A percentile compares a stretch with the other conserved stretches of the same genome.
phyloP scores from a whole-genome alignment of 2,329 filamentous ascomycete species.

The Fusarium phyllophilum region DNA sequence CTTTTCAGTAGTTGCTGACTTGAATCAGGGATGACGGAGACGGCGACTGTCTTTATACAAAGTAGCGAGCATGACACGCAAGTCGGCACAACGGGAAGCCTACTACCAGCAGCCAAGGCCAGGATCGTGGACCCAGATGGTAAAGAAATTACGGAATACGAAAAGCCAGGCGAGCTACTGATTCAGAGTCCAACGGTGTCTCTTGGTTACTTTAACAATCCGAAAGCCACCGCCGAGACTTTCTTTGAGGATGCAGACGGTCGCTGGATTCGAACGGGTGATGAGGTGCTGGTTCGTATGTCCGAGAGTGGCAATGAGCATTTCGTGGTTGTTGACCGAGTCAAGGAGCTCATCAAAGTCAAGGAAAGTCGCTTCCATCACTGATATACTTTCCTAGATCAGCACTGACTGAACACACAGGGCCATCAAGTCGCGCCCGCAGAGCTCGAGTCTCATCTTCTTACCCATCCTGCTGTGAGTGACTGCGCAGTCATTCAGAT shows the following conservation, averaged over 20 bases:
- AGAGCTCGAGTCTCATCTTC: conserved; percentile 79
- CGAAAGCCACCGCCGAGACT: conserved; percentile 82
- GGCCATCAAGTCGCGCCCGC: conserved; percentile 82
- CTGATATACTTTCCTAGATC: too few relatives aligned
- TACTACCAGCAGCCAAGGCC: conserved; percentile 70
- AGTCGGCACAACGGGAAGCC: conserved; percentile 73
- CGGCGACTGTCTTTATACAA: conserved; percentile 8
- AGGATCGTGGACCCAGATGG: conserved; percentile 74
- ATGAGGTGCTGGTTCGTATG: conserved; percentile 78
- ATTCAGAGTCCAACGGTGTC: conserved; percentile 82
- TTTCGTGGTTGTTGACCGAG: conserved; percentile 82
- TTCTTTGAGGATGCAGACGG: conserved; percentile 73
- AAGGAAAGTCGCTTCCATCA: too few relatives aligned
- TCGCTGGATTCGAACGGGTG: conserved; percentile 83
- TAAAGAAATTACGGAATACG: conserved; percentile 71
- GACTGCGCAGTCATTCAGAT: conserved; percentile 84
- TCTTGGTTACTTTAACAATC: conserved; percentile 87
- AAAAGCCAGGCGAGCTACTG: conserved; percentile 82
- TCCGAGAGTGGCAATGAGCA: conserved; percentile 78
- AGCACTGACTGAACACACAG: too few relatives aligned
- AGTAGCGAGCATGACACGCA: conserved; percentile 68
- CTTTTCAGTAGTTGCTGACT: conserved; percentile 52
- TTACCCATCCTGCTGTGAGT: conserved; percentile 74
- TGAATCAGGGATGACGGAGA: conserved; percentile 53
- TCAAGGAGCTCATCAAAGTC: conserved; percentile 78